Evolutionary conservation across 305 asterid genomes (phyloP).

Genomic region (Fraxinus floribunda): DNA sequence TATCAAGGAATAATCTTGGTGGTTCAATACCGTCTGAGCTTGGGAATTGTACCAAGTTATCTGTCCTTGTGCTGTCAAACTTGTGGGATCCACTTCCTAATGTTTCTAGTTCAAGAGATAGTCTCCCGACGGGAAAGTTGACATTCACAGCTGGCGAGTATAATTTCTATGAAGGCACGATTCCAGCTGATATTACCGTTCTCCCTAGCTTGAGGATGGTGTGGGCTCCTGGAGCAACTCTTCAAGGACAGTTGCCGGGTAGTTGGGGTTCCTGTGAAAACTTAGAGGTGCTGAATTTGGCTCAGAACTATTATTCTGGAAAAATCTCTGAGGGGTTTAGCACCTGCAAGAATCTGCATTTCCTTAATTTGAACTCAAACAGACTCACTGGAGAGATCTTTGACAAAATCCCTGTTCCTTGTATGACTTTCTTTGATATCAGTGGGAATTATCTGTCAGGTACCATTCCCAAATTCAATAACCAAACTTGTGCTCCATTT

Average conservation of each 20-base stretch:
- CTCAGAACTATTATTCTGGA: slow-evolving; percentile 54
- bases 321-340: slow-evolving; percentile 49
- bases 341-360: slow-evolving; percentile 64
- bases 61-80: slow-evolving; percentile 72
- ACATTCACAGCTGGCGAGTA: slow-evolving; percentile 48
- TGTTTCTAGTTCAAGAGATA: slow-evolving; percentile 37
- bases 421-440: slow-evolving; percentile 75
- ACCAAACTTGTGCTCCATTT: slow-evolving; percentile 41
- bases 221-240: slow-evolving; percentile 76
- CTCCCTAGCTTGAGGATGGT: slow-evolving; percentile 67
- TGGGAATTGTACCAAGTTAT: slow-evolving; percentile 63
- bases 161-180: slow-evolving; percentile 65
- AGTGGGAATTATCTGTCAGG: slow-evolving; percentile 66
- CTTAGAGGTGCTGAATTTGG: slow-evolving; percentile 69
- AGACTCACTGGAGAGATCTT: slow-evolving; percentile 60
- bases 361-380: slow-evolving; percentile 70
- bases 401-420: slow-evolving; percentile 66
- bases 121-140: slow-evolving; percentile 28
- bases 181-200: slow-evolving; percentile 51
- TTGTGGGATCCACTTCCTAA: slow-evolving; percentile 71
- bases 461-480: slow-evolving; percentile 56
- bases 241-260: slow-evolving; percentile 57
- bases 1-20: slow-evolving; percentile 77
- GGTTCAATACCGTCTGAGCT: slow-evolving; percentile 62
- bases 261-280: slow-evolving; percentile 65